Base-by-base conservation (phyloP, 2,329 filamentous ascomycete genomes). In the Phialemonium atrogriseum region DNA sequence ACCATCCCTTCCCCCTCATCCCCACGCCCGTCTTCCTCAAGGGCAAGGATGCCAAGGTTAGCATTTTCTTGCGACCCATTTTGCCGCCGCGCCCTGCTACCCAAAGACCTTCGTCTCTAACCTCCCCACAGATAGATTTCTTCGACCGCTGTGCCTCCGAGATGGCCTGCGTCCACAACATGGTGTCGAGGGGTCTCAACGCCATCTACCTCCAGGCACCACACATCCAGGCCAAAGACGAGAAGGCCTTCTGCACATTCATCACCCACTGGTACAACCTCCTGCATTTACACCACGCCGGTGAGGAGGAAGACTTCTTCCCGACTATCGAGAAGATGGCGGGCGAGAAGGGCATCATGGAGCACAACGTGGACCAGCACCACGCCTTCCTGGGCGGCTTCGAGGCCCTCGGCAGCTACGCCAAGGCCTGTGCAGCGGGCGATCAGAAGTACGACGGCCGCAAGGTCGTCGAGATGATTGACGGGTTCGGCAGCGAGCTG, bases 331-430 rank as follows among this genome's bases (percentile, higher is more conserved):
- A 63, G 36, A 35, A 44, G 21, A 33, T 57, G 14, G 38, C 50
- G 4, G 58, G 52, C 0, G 49, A 54, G 9, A 40, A 46, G 23
- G 56, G 55, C 1, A 37, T 62, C 15, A 64, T 65, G 59, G 56
- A 59, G 10, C 42, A 35, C 26, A 66, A 60, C 37, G 45, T 64
- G 4, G 51, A 54, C 12, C 60, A 67, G 32, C 62, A 66, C 37
- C 45, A 50, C 7, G 43, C 46, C 1, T 66, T 67, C 34, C 48
- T 55, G 11, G 41, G 40, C 4, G 51, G 51, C 0, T 17, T 62
- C 7, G 45, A 47, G 2, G 22, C 25, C 0, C 52, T 58, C 13
- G 40, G 46, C 7, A 29, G 33, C 2, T 56, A 56, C 32, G 35
- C 52, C 4, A 35, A 46, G 10, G 40, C 26, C 10, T 42, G 51